Conservation (phyloP, 2,329 filamentous ascomycete genomes). For the Emergomyces pasteurianus region DNA sequence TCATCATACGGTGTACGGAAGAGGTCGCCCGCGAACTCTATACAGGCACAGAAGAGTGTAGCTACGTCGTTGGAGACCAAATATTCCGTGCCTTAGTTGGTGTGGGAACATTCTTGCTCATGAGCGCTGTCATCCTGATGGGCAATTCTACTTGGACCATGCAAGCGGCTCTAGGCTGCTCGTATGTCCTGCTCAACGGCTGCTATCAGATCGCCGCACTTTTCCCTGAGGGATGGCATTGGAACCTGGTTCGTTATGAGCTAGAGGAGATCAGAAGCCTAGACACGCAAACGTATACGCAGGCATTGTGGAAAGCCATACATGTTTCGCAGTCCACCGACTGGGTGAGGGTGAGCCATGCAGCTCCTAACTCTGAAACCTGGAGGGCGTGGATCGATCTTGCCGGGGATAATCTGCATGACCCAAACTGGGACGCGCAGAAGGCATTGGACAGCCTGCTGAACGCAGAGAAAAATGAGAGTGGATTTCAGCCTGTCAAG, state of each 20-base stretch:
- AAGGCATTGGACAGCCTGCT: background rate
- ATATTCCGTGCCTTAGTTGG: conserved; percentile 45
- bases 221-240: conserved; percentile 39
- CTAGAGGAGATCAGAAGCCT: conserved; percentile 33
- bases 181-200: conserved; percentile 49
- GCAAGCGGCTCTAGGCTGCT: conserved; percentile 46
- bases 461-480: conserved; percentile 1
- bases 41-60: conserved; percentile 48
- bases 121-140: conserved; percentile 49
- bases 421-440: conserved; percentile 8
- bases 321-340: conserved; percentile 40
- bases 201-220: conserved; percentile 47
- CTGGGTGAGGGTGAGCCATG: conserved; percentile 43
- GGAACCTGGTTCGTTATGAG: conserved; percentile 46
- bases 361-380: conserved; percentile 40
- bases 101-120: conserved; percentile 47
- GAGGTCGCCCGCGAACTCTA: conserved; percentile 53
- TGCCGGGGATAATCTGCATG: conserved; percentile 10
- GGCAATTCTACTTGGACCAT: conserved; percentile 51
- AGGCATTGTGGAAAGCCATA: conserved; percentile 49
- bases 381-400: conserved; percentile 44
- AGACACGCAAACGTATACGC: conserved; percentile 39
- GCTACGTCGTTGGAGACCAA: conserved; percentile 40
- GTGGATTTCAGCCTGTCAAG: background rate
- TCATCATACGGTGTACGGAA: conserved; percentile 47